A percentile compares a stretch with the other conserved stretches of the same genome.
These are phyloP conservation scores for Apiospora aurea DNA, from an alignment of 2,329 filamentous ascomycete genomes.

Conservation along the genomic window DNA sequence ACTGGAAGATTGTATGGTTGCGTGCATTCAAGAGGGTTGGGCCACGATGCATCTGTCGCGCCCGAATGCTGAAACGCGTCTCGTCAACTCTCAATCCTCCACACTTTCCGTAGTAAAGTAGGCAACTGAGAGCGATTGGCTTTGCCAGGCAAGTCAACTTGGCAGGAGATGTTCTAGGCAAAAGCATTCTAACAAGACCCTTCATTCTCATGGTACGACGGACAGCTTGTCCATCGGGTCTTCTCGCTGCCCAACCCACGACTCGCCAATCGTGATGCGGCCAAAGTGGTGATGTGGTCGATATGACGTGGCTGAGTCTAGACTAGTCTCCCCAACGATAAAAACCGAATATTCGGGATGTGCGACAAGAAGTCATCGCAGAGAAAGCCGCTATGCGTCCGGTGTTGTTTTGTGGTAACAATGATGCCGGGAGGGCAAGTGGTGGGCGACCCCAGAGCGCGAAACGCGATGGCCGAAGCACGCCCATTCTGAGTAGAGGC, in stretches of 20 bases:
- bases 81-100: not conserved
- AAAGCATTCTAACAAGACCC: not conserved
- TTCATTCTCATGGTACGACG: not conserved
- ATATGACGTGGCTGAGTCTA: slow-evolving; percentile 5
- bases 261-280: not conserved
- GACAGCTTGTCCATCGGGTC: not conserved
- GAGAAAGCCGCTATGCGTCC: not conserved
- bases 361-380: not conserved
- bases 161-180: not conserved
- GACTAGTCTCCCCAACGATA: not conserved
- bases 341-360: not conserved
- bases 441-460: not conserved
- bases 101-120: not conserved
- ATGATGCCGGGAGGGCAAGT: not conserved
- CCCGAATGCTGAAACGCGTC: not conserved
- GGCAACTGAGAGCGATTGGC: not conserved
- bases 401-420: not conserved
- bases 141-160: not conserved
- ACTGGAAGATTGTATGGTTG: not conserved
- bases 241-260: slow-evolving; percentile 16
- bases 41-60: not conserved
- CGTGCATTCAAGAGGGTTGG: not conserved
- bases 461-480: not conserved
- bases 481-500: not conserved
- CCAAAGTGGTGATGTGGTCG: slow-evolving; percentile 10